These are phyloP conservation scores for Ganoderma multipileum DNA, from an alignment of 1,284 basidiomycete species.

Conservation along the genomic window DNA sequence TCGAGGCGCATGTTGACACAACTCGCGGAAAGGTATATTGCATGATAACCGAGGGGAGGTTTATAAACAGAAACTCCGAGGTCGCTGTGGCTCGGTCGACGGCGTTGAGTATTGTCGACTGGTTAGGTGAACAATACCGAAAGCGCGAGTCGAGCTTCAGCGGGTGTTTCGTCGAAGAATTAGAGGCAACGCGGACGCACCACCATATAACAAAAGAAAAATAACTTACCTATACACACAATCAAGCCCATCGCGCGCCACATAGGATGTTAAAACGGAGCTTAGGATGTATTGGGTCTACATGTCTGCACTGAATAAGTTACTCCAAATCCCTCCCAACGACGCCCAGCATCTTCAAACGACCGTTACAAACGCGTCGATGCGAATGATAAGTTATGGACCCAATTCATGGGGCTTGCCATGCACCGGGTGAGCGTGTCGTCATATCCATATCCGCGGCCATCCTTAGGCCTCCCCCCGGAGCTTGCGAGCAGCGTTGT, in stretches of 20 bases:
- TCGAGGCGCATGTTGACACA: background rate
- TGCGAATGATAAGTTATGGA: background rate
- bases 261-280: background rate
- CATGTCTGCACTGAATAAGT: slow-evolving; percentile 20
- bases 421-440: background rate
- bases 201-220: background rate
- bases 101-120: background rate
- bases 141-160: background rate
- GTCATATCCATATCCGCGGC: background rate
- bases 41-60: background rate
- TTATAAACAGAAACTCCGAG: background rate
- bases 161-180: background rate
- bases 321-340: slow-evolving; percentile 20
- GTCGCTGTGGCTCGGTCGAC: background rate
- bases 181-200: background rate
- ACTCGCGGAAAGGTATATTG: background rate
- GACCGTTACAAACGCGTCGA: slow-evolving; percentile 1
- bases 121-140: background rate
- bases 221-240: background rate
- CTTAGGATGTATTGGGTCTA: slow-evolving; percentile 17
- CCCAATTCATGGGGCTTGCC: background rate
- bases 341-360: slow-evolving; percentile 12
- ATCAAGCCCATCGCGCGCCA: background rate
- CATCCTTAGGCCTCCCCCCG: background rate
- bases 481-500: slow-evolving; percentile 17